phyloP scores from a whole-genome alignment of 257 asterid species.

The Solanum tarijense region DNA sequence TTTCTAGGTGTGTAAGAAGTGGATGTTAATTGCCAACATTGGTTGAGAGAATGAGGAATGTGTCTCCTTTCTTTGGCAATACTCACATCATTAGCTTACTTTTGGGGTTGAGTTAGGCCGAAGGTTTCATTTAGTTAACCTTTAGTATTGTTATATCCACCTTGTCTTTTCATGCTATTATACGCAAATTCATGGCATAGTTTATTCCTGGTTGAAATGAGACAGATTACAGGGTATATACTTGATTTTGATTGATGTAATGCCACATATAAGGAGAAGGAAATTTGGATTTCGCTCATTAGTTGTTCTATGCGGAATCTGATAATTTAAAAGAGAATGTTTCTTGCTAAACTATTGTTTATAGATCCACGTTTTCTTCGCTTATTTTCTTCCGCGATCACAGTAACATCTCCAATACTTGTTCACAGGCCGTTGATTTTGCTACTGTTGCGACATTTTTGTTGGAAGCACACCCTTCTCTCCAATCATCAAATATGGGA shows the following conservation, averaged over 20 bases:
- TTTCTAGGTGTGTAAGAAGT: neutral
- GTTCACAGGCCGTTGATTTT: constrained; percentile 74
- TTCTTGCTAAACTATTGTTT: neutral
- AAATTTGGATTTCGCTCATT: neutral
- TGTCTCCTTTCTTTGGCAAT: neutral
- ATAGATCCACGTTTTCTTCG: neutral
- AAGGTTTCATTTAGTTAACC: neutral
- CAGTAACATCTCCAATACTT: neutral
- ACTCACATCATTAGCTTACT: neutral
- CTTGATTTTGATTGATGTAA: neutral
- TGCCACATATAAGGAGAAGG: neutral
- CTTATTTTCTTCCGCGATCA: neutral
- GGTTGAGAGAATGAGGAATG: neutral
- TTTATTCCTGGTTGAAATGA: neutral
- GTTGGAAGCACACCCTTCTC: constrained; percentile 75
- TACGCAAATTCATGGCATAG: neutral
- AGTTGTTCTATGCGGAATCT: neutral
- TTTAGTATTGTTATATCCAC: neutral
- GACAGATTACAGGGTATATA: neutral
- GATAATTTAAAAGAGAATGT: neutral
- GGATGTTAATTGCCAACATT: neutral
- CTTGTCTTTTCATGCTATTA: neutral
- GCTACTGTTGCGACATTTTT: constrained; percentile 59
- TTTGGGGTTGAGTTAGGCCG: neutral
- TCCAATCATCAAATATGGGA: constrained; percentile 42